These are phyloP conservation scores for Neonectria ditissima DNA, from an alignment of 2,329 filamentous ascomycete genomes.

Conservation along the genomic window DNA sequence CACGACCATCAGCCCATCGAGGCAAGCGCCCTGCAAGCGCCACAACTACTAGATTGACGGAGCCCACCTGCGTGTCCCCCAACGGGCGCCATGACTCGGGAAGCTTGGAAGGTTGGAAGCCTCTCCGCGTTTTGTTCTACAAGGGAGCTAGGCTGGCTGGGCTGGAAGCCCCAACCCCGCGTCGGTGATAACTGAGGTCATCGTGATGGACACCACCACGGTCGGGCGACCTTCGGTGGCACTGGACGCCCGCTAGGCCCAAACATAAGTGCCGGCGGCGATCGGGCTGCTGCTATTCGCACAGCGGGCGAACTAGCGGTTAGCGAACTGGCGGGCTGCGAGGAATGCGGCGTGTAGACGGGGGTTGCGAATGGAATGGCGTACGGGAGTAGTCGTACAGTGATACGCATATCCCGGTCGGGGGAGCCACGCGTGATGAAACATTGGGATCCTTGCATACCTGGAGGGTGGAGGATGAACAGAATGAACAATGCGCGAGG, in stretches of 20 bases:
- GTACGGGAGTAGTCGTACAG: background rate
- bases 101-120: background rate
- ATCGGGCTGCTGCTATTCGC: background rate
- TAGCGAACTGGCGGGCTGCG: background rate
- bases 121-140: too few relatives aligned
- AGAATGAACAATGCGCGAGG: background rate
- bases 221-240: conserved; percentile 12
- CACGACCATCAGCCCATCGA: conserved; percentile 1
- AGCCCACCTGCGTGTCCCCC: background rate
- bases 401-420: conserved; percentile 8
- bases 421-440: conserved; percentile 24
- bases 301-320: background rate
- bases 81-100: background rate
- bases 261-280: conserved; percentile 11
- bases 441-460: conserved; percentile 14
- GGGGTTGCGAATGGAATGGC: too few relatives aligned
- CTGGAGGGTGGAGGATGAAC: too few relatives aligned
- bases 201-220: background rate
- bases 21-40: background rate
- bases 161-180: background rate
- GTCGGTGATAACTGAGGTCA: background rate
- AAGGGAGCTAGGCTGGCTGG: background rate
- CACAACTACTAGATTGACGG: background rate
- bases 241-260: conserved; percentile 1
- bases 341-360: too few relatives aligned